Base-by-base conservation (phyloP, 2,329 filamentous ascomycete genomes). In the Aspergillus flavus region DNA sequence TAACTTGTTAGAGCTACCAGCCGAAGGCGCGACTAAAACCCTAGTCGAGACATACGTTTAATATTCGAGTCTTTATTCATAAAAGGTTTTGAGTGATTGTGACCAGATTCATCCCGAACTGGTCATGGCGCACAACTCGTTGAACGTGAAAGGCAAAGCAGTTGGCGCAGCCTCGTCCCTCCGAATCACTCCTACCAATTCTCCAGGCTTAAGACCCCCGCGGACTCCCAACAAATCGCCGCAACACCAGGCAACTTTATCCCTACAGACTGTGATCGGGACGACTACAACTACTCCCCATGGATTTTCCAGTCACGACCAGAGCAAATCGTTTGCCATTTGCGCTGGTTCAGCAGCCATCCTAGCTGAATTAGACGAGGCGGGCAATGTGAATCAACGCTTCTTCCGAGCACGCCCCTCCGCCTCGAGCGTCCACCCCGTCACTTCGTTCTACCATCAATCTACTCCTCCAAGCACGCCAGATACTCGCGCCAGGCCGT, bases 321-420 rank as follows among this genome's bases (percentile, higher is more conserved):
- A 89, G 14, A 89, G 86, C 59, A 82, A 81, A 61, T 84, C 84
- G 57, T 97, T 98, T 78, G 93, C 93, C 61, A 95, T 96, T 76
- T 94, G 93, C 66, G 94, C 95, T 10, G 95, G 95, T 61, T 95
- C 93, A 11, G 93, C 94, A 50, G 94, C 93, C n/a, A 92, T 99
- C 0, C 87, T 98, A 21, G 92, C 94, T 9, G 89, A 91, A 69
- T 84, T 97, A 58, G 87, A 92, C 67, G 86, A 88, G 58, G 84
- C 91, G 36, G 73, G 85, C 65, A 78, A 82, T 63, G 79, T 89
- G 72, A 86, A 85, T 1, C 94, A 98, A 76, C 90, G 93, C 64
- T 98, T 98, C 82, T 98, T 92, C 81, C 88, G 93, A 73, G 95
- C 94, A 46, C 87, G 92, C 36, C 93, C 94, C 12, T 84, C 84